Base-by-base conservation (phyloP, 352 stramenopile species). In the Blastocystis sp. region DNA sequence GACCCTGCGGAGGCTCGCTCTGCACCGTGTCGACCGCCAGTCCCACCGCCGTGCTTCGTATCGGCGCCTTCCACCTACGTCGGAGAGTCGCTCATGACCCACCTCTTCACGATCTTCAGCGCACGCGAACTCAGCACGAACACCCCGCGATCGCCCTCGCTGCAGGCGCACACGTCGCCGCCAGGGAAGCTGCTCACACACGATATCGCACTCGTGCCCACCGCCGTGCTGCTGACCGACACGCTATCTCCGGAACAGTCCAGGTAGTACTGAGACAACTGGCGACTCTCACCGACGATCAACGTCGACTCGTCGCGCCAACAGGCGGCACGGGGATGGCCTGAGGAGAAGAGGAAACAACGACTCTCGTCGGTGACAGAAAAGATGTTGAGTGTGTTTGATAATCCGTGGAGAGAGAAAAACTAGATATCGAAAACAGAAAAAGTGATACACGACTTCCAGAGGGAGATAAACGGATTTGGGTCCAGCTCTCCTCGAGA, bases 71-170 rank as follows among this genome's bases (percentile, higher is more conserved):
- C 50, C 50, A 59, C 20, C 50, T 59, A 59, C 20, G 20, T 59
- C 20, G 20, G 13, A n/a, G 50, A 1, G 50, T 59, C 13, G 50
- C 13, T n/a, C 11, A 59, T 59, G 13, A n/a, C 50, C 45, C 53
- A 84, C 11, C 73, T n/a, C 50, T 84, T 84, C 73, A 84, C 73
- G 39, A 84, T 84, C 47, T 64, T 63, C 45, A 84, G 54, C 45
- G 64, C 39, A 37, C 50, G 73, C 1, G 73, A 66, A 37, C 29
- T 68, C 47, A 84, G 37, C 23, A 26, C 18, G 47, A 84, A 84
- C 9, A 84, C 73, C 26, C 73, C 73, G 29, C 73, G 73, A 29
- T 84, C 73, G 20, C 29, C 53, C 39, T 39, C 73, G 13, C 53
- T 84, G 55, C 73, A 84, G 15, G 54, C 73, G 29, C 29, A 50